A percentile compares a stretch with the other conserved stretches of the same genome.
Evolutionary conservation across 179 eudicot genomes (phyloP).

Genomic region (Carnegiea gigantea): DNA sequence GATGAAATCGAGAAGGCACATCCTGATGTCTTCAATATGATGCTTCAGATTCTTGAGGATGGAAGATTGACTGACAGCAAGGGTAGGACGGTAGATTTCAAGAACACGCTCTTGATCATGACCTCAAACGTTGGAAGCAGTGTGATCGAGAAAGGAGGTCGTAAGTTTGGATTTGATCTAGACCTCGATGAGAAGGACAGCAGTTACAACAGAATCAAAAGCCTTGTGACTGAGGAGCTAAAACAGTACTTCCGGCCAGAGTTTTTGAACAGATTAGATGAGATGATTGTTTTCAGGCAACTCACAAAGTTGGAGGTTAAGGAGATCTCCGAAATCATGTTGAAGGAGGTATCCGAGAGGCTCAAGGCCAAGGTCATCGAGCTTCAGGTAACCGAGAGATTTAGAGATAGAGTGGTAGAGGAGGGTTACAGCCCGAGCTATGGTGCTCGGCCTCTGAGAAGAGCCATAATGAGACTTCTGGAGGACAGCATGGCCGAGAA

Average conservation of each 20-base stretch:
- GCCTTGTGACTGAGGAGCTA: slow-evolving; percentile 74
- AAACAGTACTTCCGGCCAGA: slow-evolving; percentile 84
- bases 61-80: slow-evolving; percentile 93
- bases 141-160: slow-evolving; percentile 80
- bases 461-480: slow-evolving; percentile 87
- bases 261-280: slow-evolving; percentile 86
- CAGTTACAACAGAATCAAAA: slow-evolving; percentile 71
- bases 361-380: slow-evolving; percentile 59
- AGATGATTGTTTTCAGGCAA: slow-evolving; percentile 87
- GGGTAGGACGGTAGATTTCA: slow-evolving; percentile 85
- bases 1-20: slow-evolving; percentile 99
- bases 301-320: slow-evolving; percentile 80
- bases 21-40: slow-evolving; percentile 87
- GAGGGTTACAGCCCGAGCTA: slow-evolving; percentile 89
- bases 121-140: slow-evolving; percentile 91
- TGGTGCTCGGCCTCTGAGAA: slow-evolving; percentile 86
- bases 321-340: slow-evolving; percentile 89
- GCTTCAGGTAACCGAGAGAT: slow-evolving; percentile 74
- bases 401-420: slow-evolving; percentile 69
- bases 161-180: slow-evolving; percentile 68
- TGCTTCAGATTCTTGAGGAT: slow-evolving; percentile 95
- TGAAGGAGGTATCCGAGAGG: slow-evolving; percentile 76
- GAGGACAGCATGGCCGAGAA: slow-evolving; percentile 97
- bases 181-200: slow-evolving; percentile 62
- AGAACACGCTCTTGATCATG: slow-evolving; percentile 94